Evolutionary conservation across 495 filamentous ascomycete genomes (phyloP), one percentile per base, ranked within the genome.

Genomic region (Hypomontagnella submonticulosa): DNA sequence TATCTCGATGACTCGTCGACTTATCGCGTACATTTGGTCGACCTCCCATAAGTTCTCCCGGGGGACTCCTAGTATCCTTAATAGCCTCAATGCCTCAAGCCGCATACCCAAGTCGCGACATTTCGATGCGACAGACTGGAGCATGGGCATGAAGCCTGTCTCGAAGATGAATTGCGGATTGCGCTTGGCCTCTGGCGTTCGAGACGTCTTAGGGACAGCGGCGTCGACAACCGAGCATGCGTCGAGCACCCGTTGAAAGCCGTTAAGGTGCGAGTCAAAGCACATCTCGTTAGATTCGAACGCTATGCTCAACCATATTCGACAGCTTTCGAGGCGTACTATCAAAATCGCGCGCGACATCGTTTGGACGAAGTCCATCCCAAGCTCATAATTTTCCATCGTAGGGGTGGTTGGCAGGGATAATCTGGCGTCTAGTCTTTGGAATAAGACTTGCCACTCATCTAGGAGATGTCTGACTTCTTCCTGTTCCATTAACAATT

Each of bases 41-140:
- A 49, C 27, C 49, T 78, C 74, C 72, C 74, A 78, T 6, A 75
- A 46, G 2, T 68, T 72, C 40, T 78, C 75, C 12, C 70, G 55
- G 0, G 49, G 40, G 4, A 57, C 63, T 0, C 57, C 64, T 1
- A 76, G 48, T 7, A 52, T 30, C 15, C 30, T 40, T 34, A 77
- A 63, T 38, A 72, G 50, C 3, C 63, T 51, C 12, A 76, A 62
- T 0, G 80, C 80, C 4, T 71, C 70, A 3, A 79, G 61, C 12
- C 82, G 77, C 4, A 80, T 43, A 13, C 59, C 33, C 4, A 80
- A 73, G 13, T 67, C 53, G 6, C 79, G 75, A 41, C 82, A 83
- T 67, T 80, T 82, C 37, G 80, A 66, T 6, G 75, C 72, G 5
- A 80, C 76, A 46, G 79, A 77, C 48, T 81, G 80, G 8, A 84